Percentiles rank a stretch among this genome's conserved stretches.
Conservation (phyloP, 305 asterid genomes). For the Fraxinus velutina region DNA sequence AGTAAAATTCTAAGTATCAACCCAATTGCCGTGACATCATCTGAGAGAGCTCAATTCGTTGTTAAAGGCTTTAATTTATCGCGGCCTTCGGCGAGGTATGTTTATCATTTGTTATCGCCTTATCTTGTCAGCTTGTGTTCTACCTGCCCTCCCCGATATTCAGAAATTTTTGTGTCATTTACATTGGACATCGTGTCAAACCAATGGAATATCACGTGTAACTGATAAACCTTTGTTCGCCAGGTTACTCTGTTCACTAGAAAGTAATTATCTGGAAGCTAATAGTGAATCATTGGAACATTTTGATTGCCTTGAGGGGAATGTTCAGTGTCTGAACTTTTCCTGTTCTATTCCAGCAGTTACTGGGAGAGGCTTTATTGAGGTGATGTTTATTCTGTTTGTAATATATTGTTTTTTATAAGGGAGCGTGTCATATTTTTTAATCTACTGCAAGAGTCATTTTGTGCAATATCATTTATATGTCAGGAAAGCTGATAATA, state of each 20-base stretch:
- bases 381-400: slow-evolving; percentile 39
- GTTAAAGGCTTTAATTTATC: slow-evolving; percentile 66
- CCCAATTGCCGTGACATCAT: slow-evolving; percentile 68
- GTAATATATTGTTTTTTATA: slow-evolving; percentile 7
- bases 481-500: neutral
- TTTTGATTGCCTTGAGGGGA: slow-evolving; percentile 35
- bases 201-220: slow-evolving; percentile 9
- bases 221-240: slow-evolving; percentile 18
- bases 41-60: slow-evolving; percentile 53
- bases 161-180: slow-evolving; percentile 6
- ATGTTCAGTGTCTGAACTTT: slow-evolving; percentile 41
- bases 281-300: slow-evolving; percentile 34
- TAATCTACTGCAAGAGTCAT: slow-evolving; percentile 14
- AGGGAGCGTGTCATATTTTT: slow-evolving; percentile 3
- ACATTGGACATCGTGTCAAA: slow-evolving; percentile 7
- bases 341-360: slow-evolving; percentile 57
- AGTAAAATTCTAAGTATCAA: slow-evolving; percentile 53
- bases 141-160: slow-evolving; percentile 14
- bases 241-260: slow-evolving; percentile 69
- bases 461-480: neutral
- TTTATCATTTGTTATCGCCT: slow-evolving; percentile 16
- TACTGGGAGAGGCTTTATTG: slow-evolving; percentile 75
- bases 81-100: slow-evolving; percentile 60
- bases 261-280: slow-evolving; percentile 60
- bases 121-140: slow-evolving; percentile 10